Conservation (phyloP, 768 basidiomycete genomes). For the Mycena galericulata region DNA sequence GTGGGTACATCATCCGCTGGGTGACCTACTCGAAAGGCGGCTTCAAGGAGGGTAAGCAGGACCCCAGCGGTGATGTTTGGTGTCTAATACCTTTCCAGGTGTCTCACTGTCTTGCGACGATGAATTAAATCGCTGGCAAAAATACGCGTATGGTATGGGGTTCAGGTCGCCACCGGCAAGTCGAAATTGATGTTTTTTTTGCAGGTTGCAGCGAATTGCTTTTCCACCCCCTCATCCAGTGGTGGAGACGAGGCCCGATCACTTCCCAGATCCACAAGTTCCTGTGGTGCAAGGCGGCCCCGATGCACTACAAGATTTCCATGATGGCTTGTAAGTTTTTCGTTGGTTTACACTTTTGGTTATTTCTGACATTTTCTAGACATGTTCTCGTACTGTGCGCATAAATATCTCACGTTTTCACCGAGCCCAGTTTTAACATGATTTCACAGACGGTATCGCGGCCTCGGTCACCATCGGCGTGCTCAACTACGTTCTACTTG, state of each 20-base stretch:
- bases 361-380: slow-evolving; percentile 43
- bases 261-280: slow-evolving; percentile 79
- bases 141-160: slow-evolving; percentile 71
- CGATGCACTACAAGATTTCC: slow-evolving; percentile 85
- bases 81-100: too few relatives aligned
- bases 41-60: too few relatives aligned
- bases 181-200: slow-evolving; percentile 58
- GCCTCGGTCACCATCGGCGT: slow-evolving; percentile 73
- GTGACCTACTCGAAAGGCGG: slow-evolving; percentile 87
- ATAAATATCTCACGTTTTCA: slow-evolving; percentile 23
- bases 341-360: slow-evolving; percentile 14
- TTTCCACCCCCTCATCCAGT: slow-evolving; percentile 84
- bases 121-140: slow-evolving; percentile 93
- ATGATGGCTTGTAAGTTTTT: slow-evolving; percentile 72
- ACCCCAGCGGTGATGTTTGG: too few relatives aligned
- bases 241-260: slow-evolving; percentile 85
- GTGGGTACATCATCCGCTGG: slow-evolving; percentile 83
- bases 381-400: slow-evolving; percentile 68
- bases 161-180: slow-evolving; percentile 63
- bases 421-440: slow-evolving; percentile 12
- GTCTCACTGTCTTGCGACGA: slow-evolving; percentile 92
- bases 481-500: slow-evolving; percentile 81
- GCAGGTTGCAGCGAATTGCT: slow-evolving; percentile 69
- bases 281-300: slow-evolving; percentile 75
- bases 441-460: slow-evolving; percentile 68